phyloP scores from a whole-genome alignment of 2,329 filamentous ascomycete species.

The Alternaria ethzedia region DNA sequence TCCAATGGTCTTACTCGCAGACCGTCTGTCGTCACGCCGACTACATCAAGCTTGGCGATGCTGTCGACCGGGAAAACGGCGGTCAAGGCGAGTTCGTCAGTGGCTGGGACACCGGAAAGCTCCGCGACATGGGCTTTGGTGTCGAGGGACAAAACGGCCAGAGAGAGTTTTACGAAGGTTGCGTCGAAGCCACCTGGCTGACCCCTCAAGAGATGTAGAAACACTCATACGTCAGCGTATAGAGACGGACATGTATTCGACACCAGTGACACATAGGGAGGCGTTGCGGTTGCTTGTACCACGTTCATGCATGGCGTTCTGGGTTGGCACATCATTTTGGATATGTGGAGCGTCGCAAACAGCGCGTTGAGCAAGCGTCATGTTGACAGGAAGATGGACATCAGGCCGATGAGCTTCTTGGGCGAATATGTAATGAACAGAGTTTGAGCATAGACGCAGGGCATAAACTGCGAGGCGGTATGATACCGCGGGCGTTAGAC shows the following conservation, averaged over 20 bases:
- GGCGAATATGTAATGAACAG: slow-evolving; percentile 6
- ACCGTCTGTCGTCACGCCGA: slow-evolving; percentile 48
- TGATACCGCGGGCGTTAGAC: slow-evolving; percentile 1
- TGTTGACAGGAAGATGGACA: slow-evolving; percentile 2
- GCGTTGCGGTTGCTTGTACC: slow-evolving; percentile 31
- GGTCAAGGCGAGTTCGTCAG: slow-evolving; percentile 47
- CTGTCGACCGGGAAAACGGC: slow-evolving; percentile 40
- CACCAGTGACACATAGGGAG: slow-evolving; percentile 21
- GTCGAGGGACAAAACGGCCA: slow-evolving; percentile 41
- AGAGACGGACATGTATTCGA: slow-evolving; percentile 10
- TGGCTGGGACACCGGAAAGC: slow-evolving; percentile 49
- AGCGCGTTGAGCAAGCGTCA: slow-evolving; percentile 1
- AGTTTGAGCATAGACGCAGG: slow-evolving; percentile 4
- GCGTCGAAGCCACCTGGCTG: slow-evolving; percentile 49
- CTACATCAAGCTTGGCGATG: slow-evolving; percentile 44
- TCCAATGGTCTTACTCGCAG: slow-evolving; percentile 48
- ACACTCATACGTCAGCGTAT: background rate
- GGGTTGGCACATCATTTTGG: slow-evolving; percentile 22
- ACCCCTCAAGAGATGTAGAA: slow-evolving; percentile 36
- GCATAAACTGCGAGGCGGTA: slow-evolving; percentile 1
- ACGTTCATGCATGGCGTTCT: slow-evolving; percentile 36
- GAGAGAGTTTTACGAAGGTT: slow-evolving; percentile 40
- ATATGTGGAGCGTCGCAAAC: slow-evolving; percentile 7
- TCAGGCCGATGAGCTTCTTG: background rate
- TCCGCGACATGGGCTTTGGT: slow-evolving; percentile 45